These are phyloP conservation scores for Sporisorium reilianum DNA, from an alignment of 1,284 basidiomycete genomes.

Conservation along the genomic window DNA sequence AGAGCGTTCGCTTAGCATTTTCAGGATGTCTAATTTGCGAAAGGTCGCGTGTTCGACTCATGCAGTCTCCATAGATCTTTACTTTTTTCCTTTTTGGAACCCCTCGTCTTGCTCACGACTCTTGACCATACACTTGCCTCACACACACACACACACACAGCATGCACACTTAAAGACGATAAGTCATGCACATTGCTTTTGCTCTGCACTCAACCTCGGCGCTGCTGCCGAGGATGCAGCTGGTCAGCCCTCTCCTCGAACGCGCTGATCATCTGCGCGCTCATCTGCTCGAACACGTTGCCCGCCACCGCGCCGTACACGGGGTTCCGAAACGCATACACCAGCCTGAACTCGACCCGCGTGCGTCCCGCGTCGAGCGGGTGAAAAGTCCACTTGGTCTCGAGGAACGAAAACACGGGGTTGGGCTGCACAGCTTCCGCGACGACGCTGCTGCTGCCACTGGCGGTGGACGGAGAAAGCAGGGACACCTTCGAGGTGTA, in stretches of 20 bases:
- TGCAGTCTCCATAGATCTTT: slow-evolving; percentile 54
- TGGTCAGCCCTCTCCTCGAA: slow-evolving; percentile 81
- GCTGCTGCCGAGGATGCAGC: slow-evolving; percentile 19
- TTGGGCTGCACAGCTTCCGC: slow-evolving; percentile 67
- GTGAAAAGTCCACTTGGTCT: slow-evolving; percentile 76
- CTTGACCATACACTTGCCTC: background rate
- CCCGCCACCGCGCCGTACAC: slow-evolving; percentile 84
- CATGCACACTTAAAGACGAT: too few relatives aligned
- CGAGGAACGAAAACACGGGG: slow-evolving; percentile 85
- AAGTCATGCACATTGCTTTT: too few relatives aligned
- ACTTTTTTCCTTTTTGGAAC: background rate
- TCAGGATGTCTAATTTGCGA: slow-evolving; percentile 37
- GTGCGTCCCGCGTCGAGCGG: slow-evolving; percentile 27
- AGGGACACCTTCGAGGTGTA: slow-evolving; percentile 89
- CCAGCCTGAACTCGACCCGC: slow-evolving; percentile 71
- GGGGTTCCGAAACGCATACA: slow-evolving; percentile 88
- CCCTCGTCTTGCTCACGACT: too few relatives aligned
- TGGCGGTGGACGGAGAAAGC: slow-evolving; percentile 77
- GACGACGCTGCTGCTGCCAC: slow-evolving; percentile 68
- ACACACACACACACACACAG: background rate
- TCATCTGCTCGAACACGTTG: slow-evolving; percentile 86
- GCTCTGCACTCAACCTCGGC: background rate
- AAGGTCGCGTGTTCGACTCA: slow-evolving; percentile 60
- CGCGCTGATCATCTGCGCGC: slow-evolving; percentile 87
- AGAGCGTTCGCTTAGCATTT: slow-evolving; percentile 61